These are phyloP conservation scores for Podila epicladia DNA, from an alignment of 192 early-diverging fungal species.

Conservation along the genomic window DNA sequence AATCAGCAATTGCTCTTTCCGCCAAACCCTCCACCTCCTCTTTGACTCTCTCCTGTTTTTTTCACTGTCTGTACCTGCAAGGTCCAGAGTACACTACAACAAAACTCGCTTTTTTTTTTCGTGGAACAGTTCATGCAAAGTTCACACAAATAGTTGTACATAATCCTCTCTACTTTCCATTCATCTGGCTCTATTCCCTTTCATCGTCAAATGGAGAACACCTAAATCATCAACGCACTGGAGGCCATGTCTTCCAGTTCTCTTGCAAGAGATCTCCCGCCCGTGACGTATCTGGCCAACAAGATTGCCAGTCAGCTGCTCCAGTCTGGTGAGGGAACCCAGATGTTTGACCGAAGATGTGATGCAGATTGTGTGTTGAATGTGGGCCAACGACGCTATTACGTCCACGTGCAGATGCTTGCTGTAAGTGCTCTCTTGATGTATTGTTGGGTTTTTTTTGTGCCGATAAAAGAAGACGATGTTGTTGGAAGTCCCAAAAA, in stretches of 20 bases:
- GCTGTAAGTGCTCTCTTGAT: constrained; percentile 14
- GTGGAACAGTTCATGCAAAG: no score
- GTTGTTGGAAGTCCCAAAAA: background rate
- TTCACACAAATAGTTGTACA: no score
- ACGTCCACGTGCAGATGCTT: constrained; percentile 29
- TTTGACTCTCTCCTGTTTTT: no score
- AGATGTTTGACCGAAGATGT: constrained; percentile 14
- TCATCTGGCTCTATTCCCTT: no score
- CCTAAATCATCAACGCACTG: no score
- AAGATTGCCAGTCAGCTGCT: constrained; percentile 20
- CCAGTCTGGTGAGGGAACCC: background rate
- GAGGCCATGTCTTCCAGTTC: background rate
- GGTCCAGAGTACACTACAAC: no score
- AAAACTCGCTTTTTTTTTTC: no score
- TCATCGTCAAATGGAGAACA: no score
- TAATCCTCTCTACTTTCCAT: no score
- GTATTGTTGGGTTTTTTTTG: background rate
- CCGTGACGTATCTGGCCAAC: constrained; percentile 23
- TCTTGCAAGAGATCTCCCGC: background rate
- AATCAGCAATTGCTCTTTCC: no score
- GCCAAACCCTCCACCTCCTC: no score
- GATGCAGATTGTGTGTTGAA: constrained; percentile 24
- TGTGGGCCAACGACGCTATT: constrained; percentile 11
- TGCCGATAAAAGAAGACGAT: background rate
- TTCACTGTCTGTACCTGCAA: no score